Base-by-base conservation (phyloP, 2,329 filamentous ascomycete genomes). In the Chaetoscypha palmicola region DNA sequence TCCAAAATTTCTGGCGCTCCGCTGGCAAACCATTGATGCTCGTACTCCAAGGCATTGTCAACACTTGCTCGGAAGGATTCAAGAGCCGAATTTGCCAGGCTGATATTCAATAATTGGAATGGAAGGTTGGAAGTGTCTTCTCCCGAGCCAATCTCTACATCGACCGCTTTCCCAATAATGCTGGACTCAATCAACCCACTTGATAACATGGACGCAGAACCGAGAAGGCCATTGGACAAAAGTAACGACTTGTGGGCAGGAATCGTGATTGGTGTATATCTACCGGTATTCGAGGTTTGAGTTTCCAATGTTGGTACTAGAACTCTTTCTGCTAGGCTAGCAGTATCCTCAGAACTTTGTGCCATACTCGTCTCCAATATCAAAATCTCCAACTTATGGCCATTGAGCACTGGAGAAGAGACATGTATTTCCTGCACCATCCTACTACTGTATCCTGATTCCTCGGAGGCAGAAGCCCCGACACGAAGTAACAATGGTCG, bases 201-300 rank as follows among this genome's bases (percentile, higher is more conserved):
- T 34, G 48, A 48, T 32, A 73, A 62, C 5, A 77, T 54, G 1
- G 73, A 68, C 4, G 81, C 70, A 1, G 83, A 77, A 5, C 84
- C 87, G 41, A 76, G 68, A 2, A 94, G 66, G 0, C 87, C 89
- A 38, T 86, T 74, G 0, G 79, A 81, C 7, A 94, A 74, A 8
- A 96, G 57, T 12, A 96, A 65, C 1, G 83, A 79, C 59, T 82
- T 86, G 60, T 97, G 91, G 1, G 96, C 88, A 0, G 91, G 90
- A 34, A 87, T 88, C 5, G 80, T 78, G 32, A 92, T 72, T 12
- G 80, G 74, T 10, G 80, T 79, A 45, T 79, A 74, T 48, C 79
- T 72, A 7, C 81, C 80, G 12, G 76, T 77, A 48, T 72, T 73
- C 11, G 83, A 80, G 4, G 71, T 74, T 1, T 77, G 77, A 32